Evolutionary conservation across 1,284 basidiomycete species (phyloP), one percentile per base, ranked within the genome.

Genomic region (Cutaneotrichosporon cyanovorans): DNA sequence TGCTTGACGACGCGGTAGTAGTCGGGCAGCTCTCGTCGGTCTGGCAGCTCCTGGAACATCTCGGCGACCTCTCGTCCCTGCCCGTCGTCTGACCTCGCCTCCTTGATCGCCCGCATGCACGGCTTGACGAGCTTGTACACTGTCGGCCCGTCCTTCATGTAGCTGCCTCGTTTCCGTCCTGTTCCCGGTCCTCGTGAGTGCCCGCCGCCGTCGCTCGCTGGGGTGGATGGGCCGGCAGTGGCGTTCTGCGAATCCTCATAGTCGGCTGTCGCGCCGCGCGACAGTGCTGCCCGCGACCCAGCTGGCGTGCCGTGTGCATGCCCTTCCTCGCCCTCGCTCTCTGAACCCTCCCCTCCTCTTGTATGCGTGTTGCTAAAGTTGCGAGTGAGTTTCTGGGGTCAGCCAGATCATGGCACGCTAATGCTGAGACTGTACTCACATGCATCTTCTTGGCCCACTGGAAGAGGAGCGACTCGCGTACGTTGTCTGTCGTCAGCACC

Each of bases 1-100:
- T 78, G 77, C 68, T 83, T 83, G 66, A 93, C 93, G 39, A 80
- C 73, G 59, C 82, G 80, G 72, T 93, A 95, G 73, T 96, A 96
- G 74, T 93, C 90, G n/a, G 89, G 82, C 68, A 92, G 90, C 51
- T 78, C 75, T 47, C 80, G 78, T 66, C 82, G 83, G 46, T 82
- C 79, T 7, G 89, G 89, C 55, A 87, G 78, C 49, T 78, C 77
- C 62, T 85, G 69, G 70, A 95, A 96, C 59, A 83, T 81, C 46
- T 75, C 65, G 15, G 84, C 78, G 43, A 90, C 76, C 40, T 75
- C 71, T 48, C 82, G 77, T 48, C 82, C 84, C 51, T 83, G 85
- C 48, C 45, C 59, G 48, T 68, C 65, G 47, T 48, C 56, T n/a
- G 65, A 44, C 39, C 48, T 58, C 5, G 62, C 59, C 23, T 62